phyloP scores from a whole-genome alignment of 805 yeast genomes.

The Nakazawaea ishiwadae region DNA sequence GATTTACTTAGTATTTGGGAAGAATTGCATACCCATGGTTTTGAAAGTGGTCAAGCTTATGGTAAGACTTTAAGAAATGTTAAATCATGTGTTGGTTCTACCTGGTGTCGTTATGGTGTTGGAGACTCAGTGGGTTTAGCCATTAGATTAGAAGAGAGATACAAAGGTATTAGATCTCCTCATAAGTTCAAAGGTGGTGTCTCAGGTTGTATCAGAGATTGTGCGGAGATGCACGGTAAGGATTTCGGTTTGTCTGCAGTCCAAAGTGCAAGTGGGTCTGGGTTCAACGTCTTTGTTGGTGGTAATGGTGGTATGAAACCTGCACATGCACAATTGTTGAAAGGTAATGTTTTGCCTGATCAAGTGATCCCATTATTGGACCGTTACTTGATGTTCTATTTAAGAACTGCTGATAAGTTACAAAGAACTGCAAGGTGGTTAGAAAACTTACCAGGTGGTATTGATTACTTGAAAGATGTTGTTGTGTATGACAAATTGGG shows the following conservation, averaged over 20 bases:
- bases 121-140: conserved; percentile 36
- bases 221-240: conserved; percentile 33
- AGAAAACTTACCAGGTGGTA: conserved; percentile 31
- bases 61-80: conserved; percentile 32
- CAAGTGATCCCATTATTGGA: conserved; percentile 31
- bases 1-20: conserved; percentile 29
- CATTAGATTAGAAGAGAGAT: conserved; percentile 30
- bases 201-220: conserved; percentile 33
- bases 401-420: conserved; percentile 31
- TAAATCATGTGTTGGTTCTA: conserved; percentile 33
- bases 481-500: conserved; percentile 31
- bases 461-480: conserved; percentile 29
- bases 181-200: conserved; percentile 35
- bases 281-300: conserved; percentile 32
- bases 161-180: conserved; percentile 32
- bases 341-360: conserved; percentile 30
- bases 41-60: conserved; percentile 34
- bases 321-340: conserved; percentile 30
- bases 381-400: conserved; percentile 33
- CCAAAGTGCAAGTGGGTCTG: conserved; percentile 20
- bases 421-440: conserved; percentile 36
- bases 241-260: conserved; percentile 34
- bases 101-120: conserved; percentile 34
- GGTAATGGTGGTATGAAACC: conserved; percentile 38
- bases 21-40: conserved; percentile 26